Base-by-base conservation (phyloP, 257 asterid species). In the Craterostigma plantagineum region DNA sequence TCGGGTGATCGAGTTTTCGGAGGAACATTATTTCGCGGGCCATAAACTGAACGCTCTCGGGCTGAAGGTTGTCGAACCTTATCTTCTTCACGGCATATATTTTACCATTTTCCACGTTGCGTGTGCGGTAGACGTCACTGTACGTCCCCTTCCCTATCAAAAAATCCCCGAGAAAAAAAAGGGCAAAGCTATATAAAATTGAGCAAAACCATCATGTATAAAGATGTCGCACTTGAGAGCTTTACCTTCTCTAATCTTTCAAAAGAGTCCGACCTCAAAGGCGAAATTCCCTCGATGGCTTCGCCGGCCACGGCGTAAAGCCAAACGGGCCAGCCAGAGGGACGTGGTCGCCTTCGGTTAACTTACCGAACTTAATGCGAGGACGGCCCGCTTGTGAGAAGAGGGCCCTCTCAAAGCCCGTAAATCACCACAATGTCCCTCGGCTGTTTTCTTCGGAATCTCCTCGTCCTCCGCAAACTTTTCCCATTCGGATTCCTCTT, bases 121-220 rank as follows among this genome's bases (percentile, higher is more conserved):
- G 79, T 95, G n/a, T 95, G 0, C 91, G 84, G 53, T 90, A 83
- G 16, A 90, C 99, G 46, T 72, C 71, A 57, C 99, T 90, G 46
- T 90, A 90, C 14, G 99, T 83, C 14, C 99, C 99, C 68, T 83
- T 92, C 46, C 99, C 99, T 58, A 90, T 90, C 95, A 82, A 43
- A 50, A n/a, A 18, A 59, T 10, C 38, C 18, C 53, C 12, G 53
- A 35, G n/a, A n/a, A n/a, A n/a, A n/a, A n/a, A 23, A 23, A 23
- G 6, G 30, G 30, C 6, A 23, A 23, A 2, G 30, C 12, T 14
- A 9, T n/a, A n/a, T 18, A 12, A 8, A 14, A 0, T 10, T 3
- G 5, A 38, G 9, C 0, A 49, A 3, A 7, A 0, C 16, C 4
- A 2, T 11, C 7, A 13, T n/a, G n/a, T n/a, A n/a, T n/a, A n/a